Base-by-base conservation (phyloP, 116 monocot genomes). In the Trichopus zeylanicus region DNA sequence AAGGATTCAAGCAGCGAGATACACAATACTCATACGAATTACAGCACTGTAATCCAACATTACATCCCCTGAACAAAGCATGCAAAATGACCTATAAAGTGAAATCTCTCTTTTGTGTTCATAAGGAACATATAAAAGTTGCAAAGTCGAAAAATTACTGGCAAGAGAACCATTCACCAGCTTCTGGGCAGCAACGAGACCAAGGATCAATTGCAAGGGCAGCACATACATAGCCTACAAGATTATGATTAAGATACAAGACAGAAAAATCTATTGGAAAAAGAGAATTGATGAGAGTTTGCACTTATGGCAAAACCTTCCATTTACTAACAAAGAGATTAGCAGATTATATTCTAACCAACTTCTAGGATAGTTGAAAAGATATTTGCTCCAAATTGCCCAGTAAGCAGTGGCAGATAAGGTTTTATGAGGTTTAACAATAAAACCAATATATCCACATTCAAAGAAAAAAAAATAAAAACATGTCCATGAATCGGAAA, bases 1-100 rank as follows among this genome's bases (percentile, higher is more conserved):
- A 73, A 47, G 99, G 99, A 83, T 83, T 72, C 39, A 99, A 85
- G 73, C 92, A 99, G 78, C 99, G 92, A 29, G 99, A 99, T 8
- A 99, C 88, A 75, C 99, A 99, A 66, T 77, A 92, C 64, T 99
- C 92, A 63, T 99, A 99, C 26, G 99, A 88, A 67, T 85, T 80
- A 56, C 99, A 99, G 60, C 99, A 99, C 38, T 83, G 66, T 23
- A 80, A 88, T 53, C 57, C 70, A 67, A 99, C 71, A 64, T 99
- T 88, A 76, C 98, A 99, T 9, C 98, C 98, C 62, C 98, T 99
- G 70, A 7, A 68, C n/a, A n/a, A n/a, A n/a, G n/a, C n/a, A n/a
- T n/a, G n/a, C n/a, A n/a, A n/a, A n/a, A n/a, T n/a, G n/a, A n/a
- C n/a, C n/a, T n/a, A n/a, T n/a, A n/a, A n/a, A n/a, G n/a, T n/a